Base-by-base conservation (phyloP, 2,329 filamentous ascomycete species). In the Aaosphaeria pasadenensis region DNA sequence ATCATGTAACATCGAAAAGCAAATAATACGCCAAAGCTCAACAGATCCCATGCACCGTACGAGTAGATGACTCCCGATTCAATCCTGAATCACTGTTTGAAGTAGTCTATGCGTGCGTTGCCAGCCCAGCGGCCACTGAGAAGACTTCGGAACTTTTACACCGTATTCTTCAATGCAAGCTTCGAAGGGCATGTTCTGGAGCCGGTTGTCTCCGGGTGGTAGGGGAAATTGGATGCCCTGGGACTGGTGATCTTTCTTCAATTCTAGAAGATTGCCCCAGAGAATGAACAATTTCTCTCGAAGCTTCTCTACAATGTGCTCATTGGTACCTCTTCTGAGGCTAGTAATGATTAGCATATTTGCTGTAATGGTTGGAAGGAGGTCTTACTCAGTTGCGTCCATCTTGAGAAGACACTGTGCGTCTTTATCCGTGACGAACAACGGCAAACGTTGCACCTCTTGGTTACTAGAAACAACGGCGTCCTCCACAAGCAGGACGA, bases 401-500 rank as follows among this genome's bases (percentile, higher is more conserved):
- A 83, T 64, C 36, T 76, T 69, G 7, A 87, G 69, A 11, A 88
- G 69, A 59, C 72, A 77, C 53, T 81, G 78, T 1, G 78, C 85
- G 51, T 79, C 74, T 5, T 67, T 48, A 47, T 79, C 85, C 45
- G 85, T 79, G 1, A 96, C 85, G 5, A 87, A 74, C 3, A 87
- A 79, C 77, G 87, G 89, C 44, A 91, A 64, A 30, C 76, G 55
- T 24, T 60, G 53, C 3, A 60, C 55, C 2, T 51, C 49, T 32
- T 40, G 72, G 63, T 31, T 56, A 4, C 55, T 51, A 6, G 60
- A 51, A 7, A 59, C 36, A 28, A 72, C 66, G 0, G 81, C 84
- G 54, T 91, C 88, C 68, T 95, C 88, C 1, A 96, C 80, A 9
- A 87, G 77, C 28, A 97, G 77, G 24, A 81, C 82, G 69, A 96